Evolutionary conservation across 2,329 filamentous ascomycete species (phyloP).

Genomic region (Nannizziopsis arthrosporioides): DNA sequence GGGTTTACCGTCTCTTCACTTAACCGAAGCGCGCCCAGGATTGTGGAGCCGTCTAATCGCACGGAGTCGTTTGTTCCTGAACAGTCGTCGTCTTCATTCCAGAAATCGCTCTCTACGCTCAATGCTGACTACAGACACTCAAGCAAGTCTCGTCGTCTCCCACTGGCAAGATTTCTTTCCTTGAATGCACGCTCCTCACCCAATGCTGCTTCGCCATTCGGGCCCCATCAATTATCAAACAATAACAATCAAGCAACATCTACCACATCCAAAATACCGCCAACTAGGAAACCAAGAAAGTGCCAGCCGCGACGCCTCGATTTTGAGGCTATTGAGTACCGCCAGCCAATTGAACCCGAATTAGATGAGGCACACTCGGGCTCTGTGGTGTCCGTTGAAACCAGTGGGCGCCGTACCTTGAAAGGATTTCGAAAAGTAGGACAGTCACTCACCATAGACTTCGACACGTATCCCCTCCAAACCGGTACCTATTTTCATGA

Average conservation of each 20-base stretch:
- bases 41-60: conserved; percentile 25
- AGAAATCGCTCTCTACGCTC: conserved; percentile 24
- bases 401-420: neutral
- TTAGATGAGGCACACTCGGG: conserved; percentile 12
- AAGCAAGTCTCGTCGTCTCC: conserved; percentile 18
- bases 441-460: conserved; percentile 41
- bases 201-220: neutral
- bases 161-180: conserved; percentile 29
- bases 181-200: conserved; percentile 7
- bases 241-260: conserved; percentile 8
- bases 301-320: conserved; percentile 36
- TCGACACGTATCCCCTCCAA: conserved; percentile 41
- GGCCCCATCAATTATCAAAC: neutral
- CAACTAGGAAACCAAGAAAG: conserved; percentile 23
- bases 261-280: conserved; percentile 3
- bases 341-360: conserved; percentile 29
- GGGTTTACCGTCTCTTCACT: conserved; percentile 29
- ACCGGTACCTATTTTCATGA: conserved; percentile 45
- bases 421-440: conserved; percentile 40
- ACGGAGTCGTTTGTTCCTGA: conserved; percentile 14
- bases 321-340: conserved; percentile 35
- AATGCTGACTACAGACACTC: conserved; percentile 22
- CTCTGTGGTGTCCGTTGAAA: conserved; percentile 7
- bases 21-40: conserved; percentile 25
- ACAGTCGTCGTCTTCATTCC: conserved; percentile 21